Percentiles rank a stretch among this genome's conserved stretches.
Conservation (phyloP, 345 rosid species). For the Populus davidiana region DNA sequence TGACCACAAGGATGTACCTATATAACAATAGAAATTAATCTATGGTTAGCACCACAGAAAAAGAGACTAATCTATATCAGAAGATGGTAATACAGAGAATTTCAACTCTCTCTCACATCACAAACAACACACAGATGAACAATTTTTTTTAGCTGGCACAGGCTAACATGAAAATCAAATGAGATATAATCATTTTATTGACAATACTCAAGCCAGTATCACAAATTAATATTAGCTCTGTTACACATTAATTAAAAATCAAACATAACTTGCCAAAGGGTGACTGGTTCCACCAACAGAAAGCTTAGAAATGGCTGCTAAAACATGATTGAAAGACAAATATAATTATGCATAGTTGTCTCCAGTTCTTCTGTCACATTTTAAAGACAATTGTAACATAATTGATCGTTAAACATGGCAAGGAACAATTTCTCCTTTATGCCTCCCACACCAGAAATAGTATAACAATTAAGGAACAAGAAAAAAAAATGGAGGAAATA, state of each 20-base stretch:
- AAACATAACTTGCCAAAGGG: too few relatives aligned
- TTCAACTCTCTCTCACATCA: constrained; percentile 6
- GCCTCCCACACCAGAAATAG: too few relatives aligned
- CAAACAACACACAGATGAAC: background rate
- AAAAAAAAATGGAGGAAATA: background rate
- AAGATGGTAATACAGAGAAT: background rate
- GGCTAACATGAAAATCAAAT: background rate
- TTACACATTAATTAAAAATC: too few relatives aligned
- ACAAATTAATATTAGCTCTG: background rate
- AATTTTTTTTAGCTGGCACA: background rate
- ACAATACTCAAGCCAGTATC: background rate
- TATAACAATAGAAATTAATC: constrained; percentile 2
- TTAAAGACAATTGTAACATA: background rate
- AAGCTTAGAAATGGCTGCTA: background rate
- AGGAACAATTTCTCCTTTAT: too few relatives aligned
- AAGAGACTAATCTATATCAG: constrained; percentile 1
- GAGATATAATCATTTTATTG: constrained; percentile 7
- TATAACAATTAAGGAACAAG: background rate
- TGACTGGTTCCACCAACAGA: too few relatives aligned
- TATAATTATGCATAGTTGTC: background rate
- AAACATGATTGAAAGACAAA: background rate
- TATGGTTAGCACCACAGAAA: background rate
- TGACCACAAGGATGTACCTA: constrained; percentile 98
- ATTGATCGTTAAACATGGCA: too few relatives aligned
- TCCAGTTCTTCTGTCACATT: background rate